Evolutionary conservation across 805 yeast species (phyloP), one percentile per base, ranked within the genome.

Genomic region (Candida golubevii): DNA sequence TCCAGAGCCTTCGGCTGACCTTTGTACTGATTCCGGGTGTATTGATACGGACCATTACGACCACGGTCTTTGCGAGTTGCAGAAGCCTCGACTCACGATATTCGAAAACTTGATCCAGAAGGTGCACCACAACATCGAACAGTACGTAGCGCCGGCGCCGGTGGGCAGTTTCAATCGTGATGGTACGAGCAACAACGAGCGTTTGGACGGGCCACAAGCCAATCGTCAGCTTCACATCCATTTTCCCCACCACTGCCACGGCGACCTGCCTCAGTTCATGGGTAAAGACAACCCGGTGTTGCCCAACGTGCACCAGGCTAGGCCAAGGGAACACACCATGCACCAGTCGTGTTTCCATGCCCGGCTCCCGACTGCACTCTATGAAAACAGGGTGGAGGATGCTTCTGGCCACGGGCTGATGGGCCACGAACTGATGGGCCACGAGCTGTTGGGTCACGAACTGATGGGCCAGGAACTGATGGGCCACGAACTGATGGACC

Each of bases 321-420:
- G 23, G 34, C 8, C 44, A 28, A 4, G 27, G 7, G 31, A 33
- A 37, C 54, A 41, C 44, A 53, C 44, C 41, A 43, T 48, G 27
- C 72, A 70, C 46, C 72, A 69, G 61, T 74, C 63, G 38, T 73
- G 67, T 59, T 76, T 65, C 60, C 79, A 65, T 58, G 75, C 80
- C 26, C 61, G 57, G 36, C 62, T 57, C 37, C 79, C 55, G 35
- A 63, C 62, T 14, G 26, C 35, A 10, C 14, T 18, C 15, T 18
- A 18, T 18, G 23, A 18, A 18, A 18, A 18, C 23, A 18, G 23
- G 23, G 23, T 18, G 3, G 23, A 18, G 23, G 23, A 18, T 3
- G 23, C 23, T 18, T 18, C 23, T n/a, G n/a, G n/a, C n/a, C n/a
- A n/a, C n/a, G n/a, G n/a, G n/a, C n/a, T n/a, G n/a, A n/a, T n/a